Evolutionary conservation across 495 filamentous ascomycete species (phyloP).

Genomic region (Podospora sp.): DNA sequence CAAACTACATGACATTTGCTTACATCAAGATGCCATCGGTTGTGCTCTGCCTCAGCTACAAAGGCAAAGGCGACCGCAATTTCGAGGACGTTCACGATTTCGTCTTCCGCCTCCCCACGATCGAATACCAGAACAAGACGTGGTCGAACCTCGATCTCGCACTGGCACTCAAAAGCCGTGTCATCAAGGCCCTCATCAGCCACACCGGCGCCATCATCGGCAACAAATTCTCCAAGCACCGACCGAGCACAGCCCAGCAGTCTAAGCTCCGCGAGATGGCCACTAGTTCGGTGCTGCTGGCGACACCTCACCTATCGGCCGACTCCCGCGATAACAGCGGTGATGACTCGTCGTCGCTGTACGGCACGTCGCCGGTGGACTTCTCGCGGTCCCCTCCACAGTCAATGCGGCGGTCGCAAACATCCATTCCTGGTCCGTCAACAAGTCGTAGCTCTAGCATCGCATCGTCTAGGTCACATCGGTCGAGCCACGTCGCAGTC

Average conservation of each 20-base stretch:
- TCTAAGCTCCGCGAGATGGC: slow-evolving; percentile 80
- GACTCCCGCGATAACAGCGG: slow-evolving; percentile 49
- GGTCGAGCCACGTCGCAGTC: slow-evolving; percentile 26
- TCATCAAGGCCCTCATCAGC: slow-evolving; percentile 90
- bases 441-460: slow-evolving; percentile 51
- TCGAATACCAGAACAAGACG: slow-evolving; percentile 97
- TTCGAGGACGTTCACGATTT: slow-evolving; percentile 96
- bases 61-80: slow-evolving; percentile 92
- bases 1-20: slow-evolving; percentile 95
- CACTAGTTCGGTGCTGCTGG: slow-evolving; percentile 57
- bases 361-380: slow-evolving; percentile 50
- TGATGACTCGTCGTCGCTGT: slow-evolving; percentile 53
- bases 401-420: slow-evolving; percentile 44
- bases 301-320: slow-evolving; percentile 38
- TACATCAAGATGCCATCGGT: slow-evolving; percentile 94
- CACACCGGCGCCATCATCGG: slow-evolving; percentile 95
- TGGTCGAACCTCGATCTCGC: slow-evolving; percentile 98
- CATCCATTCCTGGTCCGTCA: slow-evolving; percentile 41
- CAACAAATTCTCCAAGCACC: slow-evolving; percentile 91
- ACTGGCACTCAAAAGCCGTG: slow-evolving; percentile 86
- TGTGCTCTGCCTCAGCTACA: slow-evolving; percentile 94
- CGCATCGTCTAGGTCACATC: slow-evolving; percentile 47
- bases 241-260: slow-evolving; percentile 75
- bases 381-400: slow-evolving; percentile 54
- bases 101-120: slow-evolving; percentile 90